Evolutionary conservation across 352 stramenopile genomes (phyloP).

Genomic region (Phytopythium sindhum): DNA sequence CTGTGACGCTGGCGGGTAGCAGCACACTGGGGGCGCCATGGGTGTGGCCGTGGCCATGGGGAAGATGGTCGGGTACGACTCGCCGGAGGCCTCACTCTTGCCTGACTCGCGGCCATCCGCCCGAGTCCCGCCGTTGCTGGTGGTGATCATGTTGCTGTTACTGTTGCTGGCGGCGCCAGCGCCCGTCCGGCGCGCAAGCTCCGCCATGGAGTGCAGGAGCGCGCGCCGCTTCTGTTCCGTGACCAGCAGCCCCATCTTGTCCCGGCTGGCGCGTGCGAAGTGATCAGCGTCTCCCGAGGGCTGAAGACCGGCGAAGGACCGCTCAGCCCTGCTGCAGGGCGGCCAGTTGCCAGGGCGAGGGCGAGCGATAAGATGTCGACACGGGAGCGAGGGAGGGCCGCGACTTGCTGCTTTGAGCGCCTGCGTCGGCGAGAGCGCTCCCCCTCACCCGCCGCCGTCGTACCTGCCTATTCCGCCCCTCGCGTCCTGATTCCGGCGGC

Average conservation of each 20-base stretch:
- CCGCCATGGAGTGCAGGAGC: conserved; percentile 36
- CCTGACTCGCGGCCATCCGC: not conserved
- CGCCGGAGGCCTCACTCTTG: not conserved
- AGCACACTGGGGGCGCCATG: conserved; percentile 2
- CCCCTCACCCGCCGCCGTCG: not conserved
- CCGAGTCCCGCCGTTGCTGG: not conserved
- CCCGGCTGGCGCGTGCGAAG: conserved; percentile 3
- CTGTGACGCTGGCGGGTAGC: not conserved
- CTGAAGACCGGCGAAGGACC: too few relatives aligned
- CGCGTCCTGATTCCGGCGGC: not conserved
- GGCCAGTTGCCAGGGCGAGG: not conserved
- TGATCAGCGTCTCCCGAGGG: not conserved
- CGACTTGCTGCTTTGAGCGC: not conserved
- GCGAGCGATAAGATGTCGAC: not conserved
- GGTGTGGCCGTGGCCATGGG: conserved; percentile 1
- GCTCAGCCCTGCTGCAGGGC: too few relatives aligned
- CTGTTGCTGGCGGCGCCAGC: conserved; percentile 2
- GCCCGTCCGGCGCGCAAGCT: conserved; percentile 23
- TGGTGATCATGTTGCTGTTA: not conserved
- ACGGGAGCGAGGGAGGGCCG: not conserved
- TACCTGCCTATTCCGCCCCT: not conserved
- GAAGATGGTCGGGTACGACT: conserved; percentile 6
- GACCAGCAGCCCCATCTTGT: conserved; percentile 30
- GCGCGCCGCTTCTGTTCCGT: conserved; percentile 30
- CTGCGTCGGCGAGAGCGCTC: not conserved